These are phyloP conservation scores for Flaveria floridana DNA, from an alignment of 140 eudicot species.

Conservation along the genomic window DNA sequence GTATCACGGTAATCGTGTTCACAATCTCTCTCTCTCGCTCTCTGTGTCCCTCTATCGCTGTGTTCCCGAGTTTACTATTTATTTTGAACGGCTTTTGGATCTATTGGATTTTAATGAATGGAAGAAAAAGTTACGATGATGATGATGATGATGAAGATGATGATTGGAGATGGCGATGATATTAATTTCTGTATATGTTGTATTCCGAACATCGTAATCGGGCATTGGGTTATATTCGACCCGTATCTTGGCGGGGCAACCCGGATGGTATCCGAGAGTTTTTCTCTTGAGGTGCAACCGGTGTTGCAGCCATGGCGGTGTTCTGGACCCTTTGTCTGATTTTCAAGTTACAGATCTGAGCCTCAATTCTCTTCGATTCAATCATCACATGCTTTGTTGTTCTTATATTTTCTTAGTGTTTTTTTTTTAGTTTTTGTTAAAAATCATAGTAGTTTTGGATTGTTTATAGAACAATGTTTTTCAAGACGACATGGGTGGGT, in stretches of 20 bases:
- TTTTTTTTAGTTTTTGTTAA: too few relatives aligned
- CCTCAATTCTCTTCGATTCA: conserved; percentile 7
- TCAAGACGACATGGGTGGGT: too few relatives aligned
- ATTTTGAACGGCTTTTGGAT: too few relatives aligned
- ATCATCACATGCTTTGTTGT: neutral
- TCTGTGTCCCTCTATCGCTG: neutral
- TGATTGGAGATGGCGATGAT: conserved; percentile 28
- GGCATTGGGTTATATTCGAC: conserved; percentile 19
- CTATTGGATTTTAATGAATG: too few relatives aligned
- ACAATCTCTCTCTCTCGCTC: neutral
- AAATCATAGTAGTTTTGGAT: too few relatives aligned
- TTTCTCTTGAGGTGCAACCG: conserved; percentile 25
- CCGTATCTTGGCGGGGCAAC: conserved; percentile 52
- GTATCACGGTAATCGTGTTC: neutral
- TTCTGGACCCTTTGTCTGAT: conserved; percentile 22
- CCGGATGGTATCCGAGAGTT: conserved; percentile 25
- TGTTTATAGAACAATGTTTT: neutral
- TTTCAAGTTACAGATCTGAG: conserved; percentile 37
- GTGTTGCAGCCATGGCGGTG: conserved; percentile 45
- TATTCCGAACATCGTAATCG: conserved; percentile 26
- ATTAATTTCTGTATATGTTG: conserved; percentile 23
- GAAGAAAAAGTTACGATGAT: neutral
- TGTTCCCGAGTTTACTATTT: too few relatives aligned
- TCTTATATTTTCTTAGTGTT: too few relatives aligned
- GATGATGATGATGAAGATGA: conserved; percentile 6